Percentiles rank a stretch among this genome's conserved stretches.
phyloP scores from a whole-genome alignment of 768 basidiomycete species.

The Auriculariales sp. region DNA sequence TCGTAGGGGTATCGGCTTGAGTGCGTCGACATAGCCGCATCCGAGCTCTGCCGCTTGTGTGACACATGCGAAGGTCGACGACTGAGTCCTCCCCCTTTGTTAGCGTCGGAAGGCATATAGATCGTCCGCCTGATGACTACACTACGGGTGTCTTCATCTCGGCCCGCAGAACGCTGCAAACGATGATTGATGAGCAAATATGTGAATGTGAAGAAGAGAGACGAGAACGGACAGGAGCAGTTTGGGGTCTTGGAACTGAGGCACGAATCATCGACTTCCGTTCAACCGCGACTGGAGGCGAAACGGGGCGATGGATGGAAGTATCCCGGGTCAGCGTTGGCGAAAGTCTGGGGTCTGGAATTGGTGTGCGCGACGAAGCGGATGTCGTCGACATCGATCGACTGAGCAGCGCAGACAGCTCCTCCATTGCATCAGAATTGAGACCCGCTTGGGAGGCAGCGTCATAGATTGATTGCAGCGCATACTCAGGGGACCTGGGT shows the following conservation, averaged over 20 bases:
- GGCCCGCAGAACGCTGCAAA: background rate
- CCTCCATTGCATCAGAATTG: conserved; percentile 34
- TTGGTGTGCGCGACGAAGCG: conserved; percentile 1
- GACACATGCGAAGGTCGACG: background rate
- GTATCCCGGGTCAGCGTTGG: conserved; percentile 28
- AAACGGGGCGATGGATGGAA: conserved; percentile 12
- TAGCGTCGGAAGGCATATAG: background rate
- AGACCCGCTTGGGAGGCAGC: conserved; percentile 65
- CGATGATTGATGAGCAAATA: background rate
- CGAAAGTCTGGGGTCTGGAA: conserved; percentile 21
- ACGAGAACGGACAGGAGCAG: no score
- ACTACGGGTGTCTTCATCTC: conserved; percentile 1
- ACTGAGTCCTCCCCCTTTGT: background rate
- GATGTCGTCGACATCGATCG: conserved; percentile 59
- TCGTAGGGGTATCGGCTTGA: conserved; percentile 69
- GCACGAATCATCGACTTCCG: background rate
- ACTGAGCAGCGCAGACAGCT: conserved; percentile 52
- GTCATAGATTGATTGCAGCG: conserved; percentile 59
- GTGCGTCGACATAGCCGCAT: conserved; percentile 25
- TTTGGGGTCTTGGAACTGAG: background rate
- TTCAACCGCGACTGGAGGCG: background rate
- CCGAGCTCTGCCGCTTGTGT: conserved; percentile 24
- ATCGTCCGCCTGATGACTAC: conserved; percentile 59
- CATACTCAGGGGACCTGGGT: conserved; percentile 19
- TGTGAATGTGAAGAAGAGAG: no score